Evolutionary conservation across 2,329 filamentous ascomycete genomes (phyloP).

Genomic region (Sporothrix variecibatus): DNA sequence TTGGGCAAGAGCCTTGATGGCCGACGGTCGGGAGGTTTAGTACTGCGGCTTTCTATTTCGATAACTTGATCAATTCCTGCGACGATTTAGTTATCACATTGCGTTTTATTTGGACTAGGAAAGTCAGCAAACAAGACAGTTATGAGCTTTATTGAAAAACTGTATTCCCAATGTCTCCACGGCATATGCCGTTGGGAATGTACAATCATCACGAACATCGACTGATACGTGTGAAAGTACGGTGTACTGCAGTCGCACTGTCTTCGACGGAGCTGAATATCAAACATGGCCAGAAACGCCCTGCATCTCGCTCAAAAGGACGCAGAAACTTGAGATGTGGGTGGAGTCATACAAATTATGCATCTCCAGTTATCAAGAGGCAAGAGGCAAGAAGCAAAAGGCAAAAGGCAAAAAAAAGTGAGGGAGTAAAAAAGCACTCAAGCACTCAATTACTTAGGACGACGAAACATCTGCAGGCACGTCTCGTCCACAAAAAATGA

Average conservation of each 20-base stretch:
- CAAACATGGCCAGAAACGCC: not conserved
- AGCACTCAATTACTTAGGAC: not conserved
- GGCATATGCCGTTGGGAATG: not conserved
- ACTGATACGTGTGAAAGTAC: not conserved
- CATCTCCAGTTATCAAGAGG: slow-evolving; percentile 15
- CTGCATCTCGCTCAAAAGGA: slow-evolving; percentile 10
- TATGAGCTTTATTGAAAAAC: not conserved
- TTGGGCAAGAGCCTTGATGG: not conserved
- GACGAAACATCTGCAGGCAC: not conserved
- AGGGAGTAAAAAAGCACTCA: not conserved
- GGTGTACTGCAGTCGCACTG: not conserved
- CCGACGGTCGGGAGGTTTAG: not conserved
- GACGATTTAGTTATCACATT: not conserved
- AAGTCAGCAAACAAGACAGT: not conserved
- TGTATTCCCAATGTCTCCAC: not conserved
- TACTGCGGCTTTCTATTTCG: not conserved
- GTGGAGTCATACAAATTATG: not conserved
- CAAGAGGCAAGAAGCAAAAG: not conserved
- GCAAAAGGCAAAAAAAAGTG: not conserved
- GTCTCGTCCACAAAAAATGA: not conserved
- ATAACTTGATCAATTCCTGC: not conserved
- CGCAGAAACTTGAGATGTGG: slow-evolving; percentile 1
- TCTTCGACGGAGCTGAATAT: not conserved
- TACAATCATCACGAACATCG: not conserved
- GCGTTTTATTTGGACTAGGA: not conserved